A percentile compares a stretch with the other conserved stretches of the same genome.
Conservation (phyloP, 139 green algal species). For the Coelastrella sp. region DNA sequence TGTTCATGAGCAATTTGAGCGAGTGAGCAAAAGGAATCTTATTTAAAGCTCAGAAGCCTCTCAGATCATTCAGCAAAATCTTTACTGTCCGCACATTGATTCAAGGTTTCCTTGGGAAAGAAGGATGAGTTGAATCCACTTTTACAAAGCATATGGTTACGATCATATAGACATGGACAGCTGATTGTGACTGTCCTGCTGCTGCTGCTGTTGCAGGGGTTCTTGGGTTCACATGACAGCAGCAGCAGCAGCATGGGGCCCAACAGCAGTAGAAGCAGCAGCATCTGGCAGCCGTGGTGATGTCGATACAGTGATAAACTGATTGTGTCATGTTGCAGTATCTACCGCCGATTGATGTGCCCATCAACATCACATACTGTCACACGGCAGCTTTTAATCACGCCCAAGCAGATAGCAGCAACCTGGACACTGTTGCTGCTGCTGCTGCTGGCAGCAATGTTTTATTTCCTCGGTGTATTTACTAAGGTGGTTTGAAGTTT, state of each 20-base stretch:
- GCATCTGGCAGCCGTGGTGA: background rate
- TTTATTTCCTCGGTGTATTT: conserved; percentile 1
- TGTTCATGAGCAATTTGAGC: background rate
- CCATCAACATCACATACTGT: conserved; percentile 22
- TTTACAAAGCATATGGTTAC: no score
- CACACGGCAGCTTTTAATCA: background rate
- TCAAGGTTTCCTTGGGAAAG: no score
- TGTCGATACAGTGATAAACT: background rate
- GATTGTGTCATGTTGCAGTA: background rate
- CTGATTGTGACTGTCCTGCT: background rate
- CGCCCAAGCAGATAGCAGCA: background rate
- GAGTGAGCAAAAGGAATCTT: background rate
- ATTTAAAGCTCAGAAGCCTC: no score
- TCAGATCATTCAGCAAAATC: no score
- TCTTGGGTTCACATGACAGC: background rate
- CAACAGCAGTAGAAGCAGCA: background rate
- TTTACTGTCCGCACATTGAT: no score
- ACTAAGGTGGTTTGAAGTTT: conserved; percentile 1
- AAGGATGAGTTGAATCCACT: no score
- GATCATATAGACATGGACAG: background rate
- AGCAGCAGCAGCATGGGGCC: background rate
- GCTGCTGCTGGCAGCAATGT: conserved; percentile 5
- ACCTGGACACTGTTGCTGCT: background rate
- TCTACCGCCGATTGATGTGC: background rate
- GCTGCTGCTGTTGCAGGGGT: background rate